These are phyloP conservation scores for Lactarius deliciosus DNA, from an alignment of 768 basidiomycete species.

Conservation along the genomic window DNA sequence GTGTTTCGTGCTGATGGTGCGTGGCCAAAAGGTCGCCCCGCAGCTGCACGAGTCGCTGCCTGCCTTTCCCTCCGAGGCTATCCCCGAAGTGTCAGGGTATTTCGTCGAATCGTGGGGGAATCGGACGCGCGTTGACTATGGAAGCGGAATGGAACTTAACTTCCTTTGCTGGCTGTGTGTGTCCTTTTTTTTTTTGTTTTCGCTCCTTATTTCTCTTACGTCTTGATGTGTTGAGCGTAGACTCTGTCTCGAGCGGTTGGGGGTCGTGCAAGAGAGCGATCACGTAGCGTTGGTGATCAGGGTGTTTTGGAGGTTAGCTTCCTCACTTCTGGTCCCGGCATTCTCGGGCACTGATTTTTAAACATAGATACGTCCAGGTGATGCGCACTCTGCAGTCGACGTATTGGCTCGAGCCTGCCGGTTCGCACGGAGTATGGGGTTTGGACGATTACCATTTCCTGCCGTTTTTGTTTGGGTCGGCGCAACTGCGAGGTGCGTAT, in stretches of 20 bases:
- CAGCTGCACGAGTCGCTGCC: constrained; percentile 58
- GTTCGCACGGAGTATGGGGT: constrained; percentile 99
- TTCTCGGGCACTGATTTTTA: neutral
- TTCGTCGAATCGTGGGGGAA: constrained; percentile 92
- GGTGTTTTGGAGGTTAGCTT: constrained; percentile 80
- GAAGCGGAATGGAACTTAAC: constrained; percentile 99
- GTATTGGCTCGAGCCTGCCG: constrained; percentile 98
- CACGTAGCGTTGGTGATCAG: constrained; percentile 72
- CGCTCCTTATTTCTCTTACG: neutral
- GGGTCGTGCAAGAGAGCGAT: constrained; percentile 62
- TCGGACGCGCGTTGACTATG: constrained; percentile 90
- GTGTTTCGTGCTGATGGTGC: neutral
- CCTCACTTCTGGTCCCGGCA: neutral
- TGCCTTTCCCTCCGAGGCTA: constrained; percentile 54
- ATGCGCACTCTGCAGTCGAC: constrained; percentile 88
- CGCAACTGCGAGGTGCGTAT: constrained; percentile 62
- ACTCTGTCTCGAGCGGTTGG: constrained; percentile 74
- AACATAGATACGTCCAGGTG: constrained; percentile 61
- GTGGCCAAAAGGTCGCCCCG: constrained; percentile 16
- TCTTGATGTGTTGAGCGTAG: constrained; percentile 43
- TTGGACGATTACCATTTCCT: constrained; percentile 96
- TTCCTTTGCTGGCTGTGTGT: constrained; percentile 94
- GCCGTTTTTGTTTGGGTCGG: constrained; percentile 84
- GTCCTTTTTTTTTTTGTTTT: neutral
- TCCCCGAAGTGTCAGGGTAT: constrained; percentile 73